Evolutionary conservation across 768 basidiomycete genomes (phyloP).

Genomic region (Agaricus sinodeliciosus): DNA sequence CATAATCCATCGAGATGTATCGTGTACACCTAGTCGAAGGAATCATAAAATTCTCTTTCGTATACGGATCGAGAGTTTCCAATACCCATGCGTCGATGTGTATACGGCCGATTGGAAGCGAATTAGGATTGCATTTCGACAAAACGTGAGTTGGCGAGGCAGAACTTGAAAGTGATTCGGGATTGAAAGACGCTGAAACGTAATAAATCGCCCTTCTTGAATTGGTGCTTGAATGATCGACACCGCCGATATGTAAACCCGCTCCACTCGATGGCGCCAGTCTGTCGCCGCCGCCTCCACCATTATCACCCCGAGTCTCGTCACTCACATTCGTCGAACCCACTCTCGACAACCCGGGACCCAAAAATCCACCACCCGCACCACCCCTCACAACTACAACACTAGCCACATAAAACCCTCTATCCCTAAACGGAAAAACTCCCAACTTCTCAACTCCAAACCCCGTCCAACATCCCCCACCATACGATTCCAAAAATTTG

Average conservation of each 20-base stretch:
- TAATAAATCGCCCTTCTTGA: slow-evolving; percentile 67
- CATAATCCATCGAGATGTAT: slow-evolving; percentile 80
- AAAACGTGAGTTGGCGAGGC: slow-evolving; percentile 40
- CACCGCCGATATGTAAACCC: not conserved
- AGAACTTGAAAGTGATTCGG: slow-evolving; percentile 37
- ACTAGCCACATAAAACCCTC: slow-evolving; percentile 81
- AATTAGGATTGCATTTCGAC: slow-evolving; percentile 69
- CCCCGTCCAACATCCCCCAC: slow-evolving; percentile 62
- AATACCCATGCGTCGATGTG: slow-evolving; percentile 93
- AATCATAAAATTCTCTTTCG: slow-evolving; percentile 88
- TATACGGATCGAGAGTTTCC: slow-evolving; percentile 94
- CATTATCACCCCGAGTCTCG: too few relatives aligned
- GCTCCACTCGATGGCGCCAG: slow-evolving; percentile 1
- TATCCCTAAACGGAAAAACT: slow-evolving; percentile 79
- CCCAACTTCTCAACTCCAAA: slow-evolving; percentile 71
- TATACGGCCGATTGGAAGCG: slow-evolving; percentile 70
- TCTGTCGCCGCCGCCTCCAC: not conserved
- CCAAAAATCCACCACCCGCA: slow-evolving; percentile 32
- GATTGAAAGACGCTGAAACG: slow-evolving; percentile 77
- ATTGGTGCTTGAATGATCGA: slow-evolving; percentile 21
- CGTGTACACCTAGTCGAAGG: slow-evolving; percentile 88
- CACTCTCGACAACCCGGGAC: slow-evolving; percentile 28
- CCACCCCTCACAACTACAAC: slow-evolving; percentile 39
- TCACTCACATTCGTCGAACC: slow-evolving; percentile 34
- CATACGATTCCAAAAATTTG: slow-evolving; percentile 67